Evolutionary conservation across 2,329 filamentous ascomycete genomes (phyloP), one percentile per base, ranked within the genome.

Genomic region (Fusarium poae): DNA sequence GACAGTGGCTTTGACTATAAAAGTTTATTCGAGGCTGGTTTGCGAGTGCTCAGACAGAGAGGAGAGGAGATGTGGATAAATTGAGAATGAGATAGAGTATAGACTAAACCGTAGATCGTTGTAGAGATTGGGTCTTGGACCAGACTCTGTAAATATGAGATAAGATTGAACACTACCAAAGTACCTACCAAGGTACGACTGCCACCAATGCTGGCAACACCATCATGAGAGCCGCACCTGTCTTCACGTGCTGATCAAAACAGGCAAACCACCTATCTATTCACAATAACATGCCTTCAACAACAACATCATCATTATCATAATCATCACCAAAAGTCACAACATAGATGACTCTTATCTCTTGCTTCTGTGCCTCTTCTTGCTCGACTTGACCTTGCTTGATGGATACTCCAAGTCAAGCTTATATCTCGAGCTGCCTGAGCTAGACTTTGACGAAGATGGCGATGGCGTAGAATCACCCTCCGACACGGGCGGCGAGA

Each of bases 401-500:
- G 73, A 70, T 27, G 72, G 65, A 48, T 77, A 75, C 35, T 79
- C 77, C 40, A 78, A 48, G 42, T 73, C 75, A 29, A 76, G 70
- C 29, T 70, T 74, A 58, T 77, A 78, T 37, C 70, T 62, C 35
- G 70, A 68, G 29, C 62, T 63, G 29, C 61, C 48, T 45, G 72
- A 73, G 53, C 71, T 66, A 40, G 65, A 67, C 65, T 70, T 62
- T 44, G 55, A 72, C 3, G 71, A 75, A 12, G 72, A 74, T 2
- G 66, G 65, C 15, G 70, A 72, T 15, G 70, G 51, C 12, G 61
- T 57, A 7, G 51, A 57, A 37, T 61, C 65, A 23, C 68, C 67
- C 20, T 55, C 59, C 6, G 60, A 56, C 30, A 50, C 59, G 32
- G 57, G 50, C 45, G 72, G 67, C n/a, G 75, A 74, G 44, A 76